Evolutionary conservation across 225 moss, liverwort and hornwort genomes (phyloP).

Genomic region (Pseudoscleropodium purum): DNA sequence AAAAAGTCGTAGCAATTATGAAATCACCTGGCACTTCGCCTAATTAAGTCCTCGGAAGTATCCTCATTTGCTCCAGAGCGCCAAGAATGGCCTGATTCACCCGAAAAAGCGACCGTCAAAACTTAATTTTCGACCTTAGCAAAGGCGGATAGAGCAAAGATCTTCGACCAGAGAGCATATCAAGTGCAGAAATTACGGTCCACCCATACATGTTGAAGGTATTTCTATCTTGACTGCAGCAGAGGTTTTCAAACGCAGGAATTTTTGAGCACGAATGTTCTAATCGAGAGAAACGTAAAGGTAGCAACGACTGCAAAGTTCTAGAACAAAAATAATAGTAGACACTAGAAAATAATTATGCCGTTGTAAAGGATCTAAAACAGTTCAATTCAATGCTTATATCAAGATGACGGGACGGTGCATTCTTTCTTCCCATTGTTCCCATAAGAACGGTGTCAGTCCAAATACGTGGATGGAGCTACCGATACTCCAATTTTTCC

Average conservation of each 20-base stretch:
- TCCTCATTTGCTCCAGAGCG: constrained; percentile 27
- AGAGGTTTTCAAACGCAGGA: background rate
- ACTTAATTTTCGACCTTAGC: background rate
- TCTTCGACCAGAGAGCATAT: background rate
- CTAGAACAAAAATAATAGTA: background rate
- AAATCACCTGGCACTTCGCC: constrained; percentile 33
- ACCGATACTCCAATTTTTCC: background rate
- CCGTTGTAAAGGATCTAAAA: background rate
- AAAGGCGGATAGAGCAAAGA: background rate
- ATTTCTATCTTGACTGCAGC: background rate
- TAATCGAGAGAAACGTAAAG: background rate
- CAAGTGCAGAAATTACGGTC: background rate
- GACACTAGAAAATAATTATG: background rate
- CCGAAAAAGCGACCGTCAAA: background rate
- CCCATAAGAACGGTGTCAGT: background rate
- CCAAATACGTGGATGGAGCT: background rate
- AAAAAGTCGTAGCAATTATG: background rate
- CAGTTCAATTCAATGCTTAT: background rate
- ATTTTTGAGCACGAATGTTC: background rate
- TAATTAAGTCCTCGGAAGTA: constrained; percentile 16
- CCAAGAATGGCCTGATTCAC: constrained; percentile 36
- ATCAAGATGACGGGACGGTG: background rate
- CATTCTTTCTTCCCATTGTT: background rate
- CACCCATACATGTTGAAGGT: background rate
- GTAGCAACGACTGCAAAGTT: background rate